Conservation (phyloP, 2,329 filamentous ascomycete genomes). For the Xylaria sp. region DNA sequence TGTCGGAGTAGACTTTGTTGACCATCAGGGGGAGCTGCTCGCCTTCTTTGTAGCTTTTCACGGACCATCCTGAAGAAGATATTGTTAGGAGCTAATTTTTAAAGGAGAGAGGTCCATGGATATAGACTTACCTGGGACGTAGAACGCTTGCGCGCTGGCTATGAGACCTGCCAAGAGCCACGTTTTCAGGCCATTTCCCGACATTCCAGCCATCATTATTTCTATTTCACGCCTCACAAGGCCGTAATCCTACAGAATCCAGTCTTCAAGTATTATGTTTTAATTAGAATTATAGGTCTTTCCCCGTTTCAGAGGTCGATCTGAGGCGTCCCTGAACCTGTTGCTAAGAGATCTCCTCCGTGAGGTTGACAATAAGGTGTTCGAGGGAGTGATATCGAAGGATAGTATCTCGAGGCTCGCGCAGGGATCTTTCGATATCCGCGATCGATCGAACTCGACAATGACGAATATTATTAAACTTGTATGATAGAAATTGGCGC, state of each 20-base stretch:
- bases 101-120: background rate
- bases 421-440: background rate
- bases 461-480: no score
- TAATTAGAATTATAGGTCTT: background rate
- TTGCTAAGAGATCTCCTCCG: no score
- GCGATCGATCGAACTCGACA: no score
- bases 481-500: background rate
- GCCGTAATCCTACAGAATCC: background rate
- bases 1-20: conserved; percentile 88
- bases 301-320: background rate
- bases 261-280: background rate
- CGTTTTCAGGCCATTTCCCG: conserved; percentile 29
- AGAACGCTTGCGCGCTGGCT: conserved; percentile 61
- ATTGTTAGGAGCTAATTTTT: conserved; percentile 6
- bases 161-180: conserved; percentile 44
- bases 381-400: no score
- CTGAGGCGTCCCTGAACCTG: background rate
- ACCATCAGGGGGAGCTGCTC: conserved; percentile 79
- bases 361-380: no score
- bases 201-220: conserved; percentile 29
- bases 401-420: no score
- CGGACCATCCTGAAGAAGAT: conserved; percentile 61
- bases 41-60: conserved; percentile 70
- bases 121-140: conserved; percentile 65
- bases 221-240: background rate